Conservation (phyloP, 805 yeast genomes). For the Wickerhamomyces hampshirensis region DNA sequence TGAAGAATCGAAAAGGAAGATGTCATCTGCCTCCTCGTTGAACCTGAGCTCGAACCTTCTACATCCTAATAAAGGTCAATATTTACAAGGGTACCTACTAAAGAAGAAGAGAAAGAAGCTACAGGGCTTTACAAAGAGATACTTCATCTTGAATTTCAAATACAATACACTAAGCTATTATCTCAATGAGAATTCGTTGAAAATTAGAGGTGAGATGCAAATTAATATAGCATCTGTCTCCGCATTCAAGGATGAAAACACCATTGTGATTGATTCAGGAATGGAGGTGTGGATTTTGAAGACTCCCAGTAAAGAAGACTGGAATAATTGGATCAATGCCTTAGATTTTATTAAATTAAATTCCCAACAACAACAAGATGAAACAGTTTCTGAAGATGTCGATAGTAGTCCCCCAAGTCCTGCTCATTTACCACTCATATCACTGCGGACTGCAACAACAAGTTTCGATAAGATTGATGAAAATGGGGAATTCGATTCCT, state of each 20-base stretch:
- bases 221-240: constrained; percentile 76
- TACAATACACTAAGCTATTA: constrained; percentile 83
- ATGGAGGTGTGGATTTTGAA: constrained; percentile 90
- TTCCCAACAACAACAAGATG: constrained; percentile 1
- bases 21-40: constrained; percentile 18
- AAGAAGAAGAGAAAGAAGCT: constrained; percentile 79
- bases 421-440: background rate
- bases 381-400: background rate
- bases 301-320: constrained; percentile 59
- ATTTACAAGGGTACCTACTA: constrained; percentile 70
- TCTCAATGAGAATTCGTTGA: constrained; percentile 61
- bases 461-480: too few species aligned
- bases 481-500: too few species aligned
- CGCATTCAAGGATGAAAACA: constrained; percentile 61
- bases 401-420: background rate
- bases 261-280: constrained; percentile 86
- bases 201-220: constrained; percentile 89
- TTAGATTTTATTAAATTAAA: constrained; percentile 40
- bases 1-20: constrained; percentile 18
- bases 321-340: constrained; percentile 80
- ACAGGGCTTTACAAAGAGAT: constrained; percentile 84
- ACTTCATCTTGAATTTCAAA: constrained; percentile 76
- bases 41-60: constrained; percentile 18
- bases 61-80: constrained; percentile 58
- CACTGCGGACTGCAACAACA: too few species aligned